Conservation (phyloP, 176 grass and related monocot species). For the Bromus sterilis region DNA sequence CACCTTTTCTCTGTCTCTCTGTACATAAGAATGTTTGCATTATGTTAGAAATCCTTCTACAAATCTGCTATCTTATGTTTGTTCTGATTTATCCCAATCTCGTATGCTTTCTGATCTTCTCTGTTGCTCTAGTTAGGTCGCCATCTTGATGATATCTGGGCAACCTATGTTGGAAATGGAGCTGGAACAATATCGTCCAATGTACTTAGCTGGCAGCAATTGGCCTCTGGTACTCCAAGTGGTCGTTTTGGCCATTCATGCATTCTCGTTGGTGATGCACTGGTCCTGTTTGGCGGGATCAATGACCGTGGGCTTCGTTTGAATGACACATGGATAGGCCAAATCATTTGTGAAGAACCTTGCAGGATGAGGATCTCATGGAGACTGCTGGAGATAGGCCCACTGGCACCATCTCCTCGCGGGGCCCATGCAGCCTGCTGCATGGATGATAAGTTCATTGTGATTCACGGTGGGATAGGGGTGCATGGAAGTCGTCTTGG, state of each 20-base stretch:
- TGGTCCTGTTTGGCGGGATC: constrained; percentile 91
- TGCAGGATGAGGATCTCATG: constrained; percentile 50
- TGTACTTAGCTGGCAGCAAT: constrained; percentile 61
- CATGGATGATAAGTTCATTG: constrained; percentile 50
- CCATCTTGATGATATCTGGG: constrained; percentile 96
- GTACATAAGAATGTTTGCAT: background rate
- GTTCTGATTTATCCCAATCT: background rate
- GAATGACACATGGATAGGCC: constrained; percentile 85
- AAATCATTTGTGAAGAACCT: constrained; percentile 47
- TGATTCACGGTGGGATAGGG: constrained; percentile 85
- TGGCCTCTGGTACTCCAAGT: constrained; percentile 68
- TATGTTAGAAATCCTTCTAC: background rate
- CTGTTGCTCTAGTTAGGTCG: constrained; percentile 69
- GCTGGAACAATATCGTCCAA: constrained; percentile 38
- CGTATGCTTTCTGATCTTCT: constrained; percentile 17
- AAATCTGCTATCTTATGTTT: constrained; percentile 1
- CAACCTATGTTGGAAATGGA: constrained; percentile 76
- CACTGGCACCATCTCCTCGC: constrained; percentile 51
- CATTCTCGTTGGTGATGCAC: constrained; percentile 35
- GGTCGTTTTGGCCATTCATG: constrained; percentile 95
- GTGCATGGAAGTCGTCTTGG: constrained; percentile 57
- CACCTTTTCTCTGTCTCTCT: background rate
- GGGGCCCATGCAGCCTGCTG: constrained; percentile 91
- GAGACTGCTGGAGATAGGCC: constrained; percentile 64
- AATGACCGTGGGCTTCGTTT: constrained; percentile 68